phyloP scores from a whole-genome alignment of 495 filamentous ascomycete species.

The Glonium stellatum region DNA sequence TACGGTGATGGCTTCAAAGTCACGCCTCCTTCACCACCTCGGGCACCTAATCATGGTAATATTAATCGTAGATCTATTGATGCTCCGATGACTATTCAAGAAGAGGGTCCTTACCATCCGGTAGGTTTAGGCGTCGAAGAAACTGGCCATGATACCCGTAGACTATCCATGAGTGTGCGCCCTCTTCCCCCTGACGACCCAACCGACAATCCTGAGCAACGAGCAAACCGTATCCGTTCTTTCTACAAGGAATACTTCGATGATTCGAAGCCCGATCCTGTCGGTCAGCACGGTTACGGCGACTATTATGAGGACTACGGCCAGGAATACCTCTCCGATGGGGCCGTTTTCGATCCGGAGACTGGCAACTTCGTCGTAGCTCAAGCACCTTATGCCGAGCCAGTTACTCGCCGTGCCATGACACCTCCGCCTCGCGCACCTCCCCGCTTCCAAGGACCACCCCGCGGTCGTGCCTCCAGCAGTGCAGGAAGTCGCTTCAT shows the following conservation, averaged over 20 bases:
- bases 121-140: constrained; percentile 48
- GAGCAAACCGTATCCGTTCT: constrained; percentile 92
- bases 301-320: constrained; percentile 68
- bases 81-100: constrained; percentile 31
- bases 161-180: constrained; percentile 84
- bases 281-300: constrained; percentile 26
- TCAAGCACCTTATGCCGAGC: constrained; percentile 65
- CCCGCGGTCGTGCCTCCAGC: constrained; percentile 35
- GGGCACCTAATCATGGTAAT: not conserved
- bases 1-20: constrained; percentile 58
- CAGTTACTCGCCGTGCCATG: constrained; percentile 85
- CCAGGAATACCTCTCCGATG: constrained; percentile 54
- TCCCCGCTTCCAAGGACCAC: constrained; percentile 60
- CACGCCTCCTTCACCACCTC: constrained; percentile 38
- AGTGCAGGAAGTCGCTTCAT: constrained; percentile 33
- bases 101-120: constrained; percentile 19
- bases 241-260: constrained; percentile 99
- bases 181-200: constrained; percentile 85
- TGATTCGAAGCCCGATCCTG: constrained; percentile 58
- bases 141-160: constrained; percentile 52
- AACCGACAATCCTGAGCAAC: constrained; percentile 79
- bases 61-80: constrained; percentile 4
- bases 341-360: constrained; percentile 63
- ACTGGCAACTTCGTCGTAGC: constrained; percentile 68
- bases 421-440: constrained; percentile 81